phyloP scores from a whole-genome alignment of 2,329 filamentous ascomycete species.

The Aschersonia sp. region DNA sequence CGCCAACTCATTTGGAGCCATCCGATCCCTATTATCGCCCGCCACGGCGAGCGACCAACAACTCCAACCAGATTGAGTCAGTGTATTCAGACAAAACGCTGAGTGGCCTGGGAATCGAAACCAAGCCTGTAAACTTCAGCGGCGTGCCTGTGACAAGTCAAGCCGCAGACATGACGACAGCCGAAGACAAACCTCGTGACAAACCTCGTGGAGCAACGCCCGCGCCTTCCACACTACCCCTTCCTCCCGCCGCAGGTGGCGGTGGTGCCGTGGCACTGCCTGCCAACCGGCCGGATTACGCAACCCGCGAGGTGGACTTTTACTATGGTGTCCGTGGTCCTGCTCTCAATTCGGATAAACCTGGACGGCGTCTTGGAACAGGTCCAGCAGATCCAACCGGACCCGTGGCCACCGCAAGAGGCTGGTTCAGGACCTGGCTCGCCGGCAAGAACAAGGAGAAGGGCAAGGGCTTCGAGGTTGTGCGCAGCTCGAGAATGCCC shows the following conservation, averaged over 20 bases:
- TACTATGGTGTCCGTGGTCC: slow-evolving; percentile 90
- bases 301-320: slow-evolving; percentile 89
- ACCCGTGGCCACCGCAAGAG: slow-evolving; percentile 74
- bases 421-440: slow-evolving; percentile 73
- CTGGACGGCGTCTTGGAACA: slow-evolving; percentile 76
- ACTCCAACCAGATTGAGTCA: slow-evolving; percentile 33
- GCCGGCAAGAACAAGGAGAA: slow-evolving; percentile 86
- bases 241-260: neutral
- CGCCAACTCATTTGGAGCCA: slow-evolving; percentile 31
- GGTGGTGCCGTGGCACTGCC: slow-evolving; percentile 22
- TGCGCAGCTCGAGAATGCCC: slow-evolving; percentile 77
- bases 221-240: slow-evolving; percentile 15
- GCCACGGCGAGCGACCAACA: slow-evolving; percentile 54
- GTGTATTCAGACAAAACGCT: slow-evolving; percentile 16
- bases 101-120: slow-evolving; percentile 16
- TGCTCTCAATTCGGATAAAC: slow-evolving; percentile 67
- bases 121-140: slow-evolving; percentile 12
- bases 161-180: slow-evolving; percentile 22
- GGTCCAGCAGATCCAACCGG: slow-evolving; percentile 91
- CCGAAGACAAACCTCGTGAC: slow-evolving; percentile 17
- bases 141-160: slow-evolving; percentile 1
- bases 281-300: slow-evolving; percentile 64
- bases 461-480: slow-evolving; percentile 92
- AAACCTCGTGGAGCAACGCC: slow-evolving; percentile 29
- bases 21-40: slow-evolving; percentile 81